phyloP scores from a whole-genome alignment of 495 filamentous ascomycete genomes.

The Eremomyces bilateralis region DNA sequence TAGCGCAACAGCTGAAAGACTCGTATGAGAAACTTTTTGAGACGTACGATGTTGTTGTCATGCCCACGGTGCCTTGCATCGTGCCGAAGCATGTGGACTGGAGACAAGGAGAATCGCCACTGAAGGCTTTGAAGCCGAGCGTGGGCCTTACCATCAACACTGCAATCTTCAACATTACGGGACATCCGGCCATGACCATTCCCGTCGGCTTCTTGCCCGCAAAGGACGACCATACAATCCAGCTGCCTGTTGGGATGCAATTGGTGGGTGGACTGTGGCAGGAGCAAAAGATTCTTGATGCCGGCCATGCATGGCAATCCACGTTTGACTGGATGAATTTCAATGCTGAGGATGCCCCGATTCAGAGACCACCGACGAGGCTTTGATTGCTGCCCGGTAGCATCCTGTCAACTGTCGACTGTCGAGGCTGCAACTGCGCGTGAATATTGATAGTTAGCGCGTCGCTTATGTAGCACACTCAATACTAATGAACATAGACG shows the following conservation, averaged over 20 bases:
- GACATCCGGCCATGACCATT: conserved; percentile 34
- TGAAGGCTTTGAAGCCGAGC: conserved; percentile 11
- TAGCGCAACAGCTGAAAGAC: conserved; percentile 21
- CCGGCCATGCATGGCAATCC: conserved; percentile 6
- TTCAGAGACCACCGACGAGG: too few relatives aligned
- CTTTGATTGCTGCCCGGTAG: too few relatives aligned
- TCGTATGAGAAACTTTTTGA: conserved; percentile 24
- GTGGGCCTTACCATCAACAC: conserved; percentile 32
- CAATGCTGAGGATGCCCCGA: too few relatives aligned
- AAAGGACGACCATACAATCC: conserved; percentile 18
- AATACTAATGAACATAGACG: too few relatives aligned
- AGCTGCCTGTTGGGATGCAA: conserved; percentile 32
- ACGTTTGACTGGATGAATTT: background rate
- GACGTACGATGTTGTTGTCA: conserved; percentile 25
- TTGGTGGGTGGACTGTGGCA: conserved; percentile 7
- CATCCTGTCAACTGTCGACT: too few relatives aligned
- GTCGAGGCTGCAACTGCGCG: too few relatives aligned
- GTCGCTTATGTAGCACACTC: too few relatives aligned
- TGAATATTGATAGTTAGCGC: too few relatives aligned
- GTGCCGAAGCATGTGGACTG: conserved; percentile 13
- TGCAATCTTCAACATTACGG: conserved; percentile 32
- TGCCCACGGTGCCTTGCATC: conserved; percentile 23
- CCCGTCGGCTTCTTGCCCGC: conserved; percentile 29
- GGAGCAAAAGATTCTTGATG: conserved; percentile 4
- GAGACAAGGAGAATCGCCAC: conserved; percentile 6